Evolutionary conservation across 306 rosid species (phyloP), one percentile per base, ranked within the genome.

Genomic region (Ceratonia siliqua): DNA sequence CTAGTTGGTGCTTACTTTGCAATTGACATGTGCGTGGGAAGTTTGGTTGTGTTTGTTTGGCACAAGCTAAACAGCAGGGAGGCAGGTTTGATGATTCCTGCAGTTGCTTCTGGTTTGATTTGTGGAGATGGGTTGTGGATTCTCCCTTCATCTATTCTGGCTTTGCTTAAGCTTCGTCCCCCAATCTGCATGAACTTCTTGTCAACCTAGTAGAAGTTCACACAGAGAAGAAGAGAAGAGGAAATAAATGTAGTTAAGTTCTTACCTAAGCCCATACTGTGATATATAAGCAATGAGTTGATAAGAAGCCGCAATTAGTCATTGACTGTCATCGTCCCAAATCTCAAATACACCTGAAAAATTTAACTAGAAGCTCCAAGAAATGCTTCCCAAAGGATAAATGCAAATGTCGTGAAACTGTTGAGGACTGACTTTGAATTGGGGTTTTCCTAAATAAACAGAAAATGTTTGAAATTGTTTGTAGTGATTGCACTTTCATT

Each of bases 121-220:
- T 91, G 97, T 81, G 97, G 98, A 59, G 97, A 93, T 49, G 98
- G 98, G 1, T 22, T 93, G n/a, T 93, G 97, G 98, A 84, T 89
- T 77, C 93, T 93, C 8, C 97, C 96, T 17, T 82, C 89, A 1
- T 89, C 98, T n/a, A 20, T 91, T 74, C 97, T 93, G 32, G 95
- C 98, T 17, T 64, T 89, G 85, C 81, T 87, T 0, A 85, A 86
- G 83, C 28, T 93, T 75, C 79, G 24, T 11, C 92, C 98, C 5
- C 98, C 98, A 39, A 89, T 93, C 45, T 93, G 98, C 71, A 87
- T 91, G 96, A 85, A 33, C 72, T 93, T 93, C 83, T 55, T 77
- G 59, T 17, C 95, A 48, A 15, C 75, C 45, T 73, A 62, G 62
- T 81, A 70, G 79, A 86, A 67, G 68, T 76, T 76, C 20, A 62